Evolutionary conservation across 495 filamentous ascomycete species (phyloP).

Genomic region (Acidomyces sp.): DNA sequence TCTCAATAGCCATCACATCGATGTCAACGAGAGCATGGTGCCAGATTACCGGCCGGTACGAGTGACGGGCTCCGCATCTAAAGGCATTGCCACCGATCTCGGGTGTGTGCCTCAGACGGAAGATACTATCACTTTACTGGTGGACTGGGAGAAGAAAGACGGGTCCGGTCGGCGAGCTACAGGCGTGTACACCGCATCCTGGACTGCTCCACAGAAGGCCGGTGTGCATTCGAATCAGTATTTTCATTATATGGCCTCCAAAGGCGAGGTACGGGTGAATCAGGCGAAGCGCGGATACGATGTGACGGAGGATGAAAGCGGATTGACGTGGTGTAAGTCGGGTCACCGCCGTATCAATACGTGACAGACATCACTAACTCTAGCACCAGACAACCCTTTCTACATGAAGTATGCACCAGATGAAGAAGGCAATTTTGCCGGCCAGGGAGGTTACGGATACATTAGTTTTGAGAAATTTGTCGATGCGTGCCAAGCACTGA

Average conservation of each 20-base stretch:
- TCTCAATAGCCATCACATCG: constrained; percentile 85
- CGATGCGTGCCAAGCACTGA: constrained; percentile 67
- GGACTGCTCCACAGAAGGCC: constrained; percentile 84
- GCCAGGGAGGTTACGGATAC: constrained; percentile 86
- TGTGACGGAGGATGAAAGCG: constrained; percentile 61
- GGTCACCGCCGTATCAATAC: no score
- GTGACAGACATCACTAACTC: no score
- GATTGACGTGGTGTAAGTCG: constrained; percentile 68
- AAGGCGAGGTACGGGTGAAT: constrained; percentile 78
- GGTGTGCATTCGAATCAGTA: constrained; percentile 93
- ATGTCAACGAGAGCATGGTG: constrained; percentile 84
- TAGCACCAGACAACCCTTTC: constrained; percentile 46
- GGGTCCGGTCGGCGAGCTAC: constrained; percentile 58
- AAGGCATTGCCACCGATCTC: constrained; percentile 54
- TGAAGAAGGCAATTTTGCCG: constrained; percentile 86
- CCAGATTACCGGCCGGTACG: constrained; percentile 62
- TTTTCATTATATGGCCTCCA: constrained; percentile 78
- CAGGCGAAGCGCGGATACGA: constrained; percentile 93
- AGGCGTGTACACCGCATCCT: constrained; percentile 87
- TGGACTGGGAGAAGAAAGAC: constrained; percentile 68
- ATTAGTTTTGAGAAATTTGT: constrained; percentile 94
- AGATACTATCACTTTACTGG: constrained; percentile 82
- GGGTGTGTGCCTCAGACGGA: constrained; percentile 73
- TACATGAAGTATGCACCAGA: constrained; percentile 94
- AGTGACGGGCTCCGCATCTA: constrained; percentile 64